Evolutionary conservation across 352 stramenopile species (phyloP).

Genomic region (Pythium chondricola): DNA sequence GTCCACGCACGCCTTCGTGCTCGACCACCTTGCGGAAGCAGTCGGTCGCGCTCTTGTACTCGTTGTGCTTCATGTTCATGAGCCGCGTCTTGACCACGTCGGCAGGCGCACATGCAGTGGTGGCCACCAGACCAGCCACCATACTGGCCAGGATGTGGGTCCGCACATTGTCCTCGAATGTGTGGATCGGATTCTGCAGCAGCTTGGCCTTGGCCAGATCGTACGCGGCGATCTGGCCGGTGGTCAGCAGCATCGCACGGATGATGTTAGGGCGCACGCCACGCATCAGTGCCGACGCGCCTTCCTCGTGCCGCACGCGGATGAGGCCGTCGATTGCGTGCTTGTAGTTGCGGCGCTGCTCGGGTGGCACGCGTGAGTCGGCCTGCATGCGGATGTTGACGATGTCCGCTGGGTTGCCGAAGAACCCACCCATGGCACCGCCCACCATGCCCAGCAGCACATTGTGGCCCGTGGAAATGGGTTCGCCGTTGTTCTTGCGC

Average conservation of each 20-base stretch:
- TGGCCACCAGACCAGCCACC: constrained; percentile 71
- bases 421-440: constrained; percentile 53
- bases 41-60: constrained; percentile 75
- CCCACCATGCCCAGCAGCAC: constrained; percentile 61
- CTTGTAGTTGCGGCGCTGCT: constrained; percentile 77
- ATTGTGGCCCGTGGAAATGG: constrained; percentile 68
- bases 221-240: constrained; percentile 79
- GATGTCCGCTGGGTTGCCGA: constrained; percentile 75
- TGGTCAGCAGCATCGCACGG: constrained; percentile 77
- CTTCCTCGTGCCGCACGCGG: constrained; percentile 62
- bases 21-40: constrained; percentile 79
- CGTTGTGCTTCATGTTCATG: constrained; percentile 80
- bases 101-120: constrained; percentile 66
- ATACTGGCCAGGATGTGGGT: constrained; percentile 74
- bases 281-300: constrained; percentile 49
- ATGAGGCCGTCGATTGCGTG: constrained; percentile 69
- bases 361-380: constrained; percentile 49
- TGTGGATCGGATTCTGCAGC: constrained; percentile 34
- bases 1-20: constrained; percentile 59
- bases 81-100: constrained; percentile 80
- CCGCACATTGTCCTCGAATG: constrained; percentile 55
- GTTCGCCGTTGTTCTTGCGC: constrained; percentile 48
- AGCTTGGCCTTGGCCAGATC: constrained; percentile 62
- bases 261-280: constrained; percentile 81
- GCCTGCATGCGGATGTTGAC: constrained; percentile 85